Evolutionary conservation across 768 basidiomycete genomes (phyloP), one percentile per base, ranked within the genome.

Genomic region (Boletales sp.): DNA sequence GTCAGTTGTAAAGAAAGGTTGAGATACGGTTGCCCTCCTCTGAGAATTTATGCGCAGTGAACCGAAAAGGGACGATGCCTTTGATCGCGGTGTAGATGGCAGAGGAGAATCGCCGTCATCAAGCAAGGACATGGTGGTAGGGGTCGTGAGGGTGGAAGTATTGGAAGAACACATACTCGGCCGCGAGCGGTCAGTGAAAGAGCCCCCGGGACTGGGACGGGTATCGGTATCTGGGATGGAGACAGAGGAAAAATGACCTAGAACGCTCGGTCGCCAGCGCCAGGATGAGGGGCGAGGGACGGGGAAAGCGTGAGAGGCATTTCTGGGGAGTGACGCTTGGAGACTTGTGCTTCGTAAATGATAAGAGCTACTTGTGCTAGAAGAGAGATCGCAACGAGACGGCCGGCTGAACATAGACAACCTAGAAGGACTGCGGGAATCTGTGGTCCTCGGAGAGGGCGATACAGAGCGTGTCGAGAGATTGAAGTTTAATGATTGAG

Each of bases 261-360:
- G 65, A 19, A 87, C 78, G 53, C 76, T 81, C 11, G 86, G 83
- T n/a, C 82, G 75, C 79, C 80, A 83, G 66, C 70, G 78, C 43
- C 78, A 72, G 11, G 68, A 62, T 27, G 62, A 58, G 40, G 38
- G 13, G 18, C 51, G 57, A 29, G 56, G 56, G 24, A 29, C 24
- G 29, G 43, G 52, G 7, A 48, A 48, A 17, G 41, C 45, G 29
- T 45, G 49, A 10, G 45, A 47, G 38, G 39, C 34, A 43, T 48
- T 30, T 42, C 44, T 60, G 46, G 63, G 62, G 11, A 68, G 65
- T 31, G 77, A 60, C 15, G 75, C 73, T 36, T 78, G 75, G 45
- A 79, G 60, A 61, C 82, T 84, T 3, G 77, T 66, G 14, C 76
- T 78, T 50, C 78, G 69, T 52, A 61, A 71, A 60, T 84, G 80